A percentile compares a stretch with the other conserved stretches of the same genome.
Evolutionary conservation across 176 grass and related monocot species (phyloP).

Genomic region (Avena sativa): DNA sequence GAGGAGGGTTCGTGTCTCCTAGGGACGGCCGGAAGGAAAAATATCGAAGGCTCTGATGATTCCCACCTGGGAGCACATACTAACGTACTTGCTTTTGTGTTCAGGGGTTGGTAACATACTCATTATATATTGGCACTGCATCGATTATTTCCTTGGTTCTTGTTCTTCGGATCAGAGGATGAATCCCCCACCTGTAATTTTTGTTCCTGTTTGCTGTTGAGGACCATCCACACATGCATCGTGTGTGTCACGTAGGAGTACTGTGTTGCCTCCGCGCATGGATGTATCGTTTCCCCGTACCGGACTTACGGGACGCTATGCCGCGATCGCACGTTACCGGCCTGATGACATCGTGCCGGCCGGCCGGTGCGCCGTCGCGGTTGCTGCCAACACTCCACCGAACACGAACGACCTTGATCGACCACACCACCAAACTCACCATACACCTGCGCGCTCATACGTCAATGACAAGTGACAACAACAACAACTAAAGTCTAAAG

Average conservation of each 20-base stretch:
- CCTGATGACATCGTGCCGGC: neutral
- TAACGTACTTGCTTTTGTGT: neutral
- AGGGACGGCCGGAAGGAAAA: too few relatives aligned
- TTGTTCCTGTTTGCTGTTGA: neutral
- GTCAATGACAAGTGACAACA: neutral
- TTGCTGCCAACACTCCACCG: conserved; percentile 51
- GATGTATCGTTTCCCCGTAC: too few relatives aligned
- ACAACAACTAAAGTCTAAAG: conserved; percentile 17
- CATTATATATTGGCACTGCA: neutral
- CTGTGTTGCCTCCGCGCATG: neutral
- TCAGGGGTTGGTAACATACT: neutral
- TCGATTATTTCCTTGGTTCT: neutral
- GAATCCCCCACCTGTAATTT: too few relatives aligned
- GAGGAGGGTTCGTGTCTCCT: too few relatives aligned
- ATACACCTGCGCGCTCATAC: neutral
- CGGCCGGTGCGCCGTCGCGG: conserved; percentile 55
- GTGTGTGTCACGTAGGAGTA: too few relatives aligned
- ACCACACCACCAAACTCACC: neutral
- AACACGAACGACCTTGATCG: neutral
- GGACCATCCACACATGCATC: too few relatives aligned
- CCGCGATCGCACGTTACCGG: neutral
- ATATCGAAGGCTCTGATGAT: too few relatives aligned
- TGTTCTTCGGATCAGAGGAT: neutral
- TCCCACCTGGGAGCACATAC: too few relatives aligned
- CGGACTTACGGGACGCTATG: neutral